Percentiles rank a stretch among this genome's conserved stretches.
Evolutionary conservation across 306 rosid species (phyloP).

Genomic region (Prunus mume): DNA sequence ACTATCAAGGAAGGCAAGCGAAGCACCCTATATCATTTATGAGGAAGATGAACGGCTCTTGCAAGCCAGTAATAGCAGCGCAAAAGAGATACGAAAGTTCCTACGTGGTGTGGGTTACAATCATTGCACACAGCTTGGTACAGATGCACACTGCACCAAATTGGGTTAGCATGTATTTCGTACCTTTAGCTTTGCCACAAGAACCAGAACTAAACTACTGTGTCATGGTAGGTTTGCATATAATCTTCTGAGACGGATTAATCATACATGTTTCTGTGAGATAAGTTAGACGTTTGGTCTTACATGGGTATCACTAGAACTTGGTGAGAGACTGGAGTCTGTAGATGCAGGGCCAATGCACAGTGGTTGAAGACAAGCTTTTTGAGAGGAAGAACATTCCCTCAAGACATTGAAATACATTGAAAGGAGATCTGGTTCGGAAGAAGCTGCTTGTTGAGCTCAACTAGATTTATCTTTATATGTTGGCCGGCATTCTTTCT

Average conservation of each 20-base stretch:
- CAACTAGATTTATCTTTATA: background rate
- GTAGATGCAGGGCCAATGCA: background rate
- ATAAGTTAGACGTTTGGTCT: slow-evolving; percentile 14
- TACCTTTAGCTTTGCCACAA: slow-evolving; percentile 18
- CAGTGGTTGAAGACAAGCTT: background rate
- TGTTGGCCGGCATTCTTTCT: background rate
- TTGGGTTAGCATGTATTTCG: slow-evolving; percentile 33
- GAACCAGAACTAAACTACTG: slow-evolving; percentile 15
- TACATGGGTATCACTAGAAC: background rate
- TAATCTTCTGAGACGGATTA: background rate
- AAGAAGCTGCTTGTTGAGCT: slow-evolving; percentile 3
- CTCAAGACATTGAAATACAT: background rate
- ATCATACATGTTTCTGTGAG: background rate
- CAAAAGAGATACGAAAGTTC: slow-evolving; percentile 72
- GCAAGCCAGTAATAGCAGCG: slow-evolving; percentile 83
- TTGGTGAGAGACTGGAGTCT: background rate
- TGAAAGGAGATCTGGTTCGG: background rate
- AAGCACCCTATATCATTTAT: slow-evolving; percentile 92
- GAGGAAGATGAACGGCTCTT: slow-evolving; percentile 92
- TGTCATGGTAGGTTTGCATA: slow-evolving; percentile 9
- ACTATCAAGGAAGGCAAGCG: slow-evolving; percentile 70
- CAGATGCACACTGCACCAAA: slow-evolving; percentile 95
- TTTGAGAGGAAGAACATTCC: background rate
- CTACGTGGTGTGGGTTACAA: slow-evolving; percentile 69
- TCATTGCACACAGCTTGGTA: slow-evolving; percentile 78